These are phyloP conservation scores for Jackrogersella minutella DNA, from an alignment of 495 filamentous ascomycete species.

Conservation along the genomic window DNA sequence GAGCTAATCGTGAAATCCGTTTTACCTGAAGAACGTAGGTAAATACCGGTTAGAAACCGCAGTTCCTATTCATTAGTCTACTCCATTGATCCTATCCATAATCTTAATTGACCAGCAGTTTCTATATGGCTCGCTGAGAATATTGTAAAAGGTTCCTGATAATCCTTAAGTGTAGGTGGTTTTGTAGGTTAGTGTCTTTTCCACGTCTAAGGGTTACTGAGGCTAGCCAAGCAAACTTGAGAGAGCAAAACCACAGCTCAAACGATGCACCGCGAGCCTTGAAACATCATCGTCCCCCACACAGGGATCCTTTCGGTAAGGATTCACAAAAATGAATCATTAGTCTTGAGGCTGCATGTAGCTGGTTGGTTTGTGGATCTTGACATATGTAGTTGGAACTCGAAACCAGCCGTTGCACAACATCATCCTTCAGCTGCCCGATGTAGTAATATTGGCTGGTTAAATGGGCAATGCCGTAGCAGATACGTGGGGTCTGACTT, in stretches of 20 bases:
- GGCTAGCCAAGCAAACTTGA: constrained; percentile 5
- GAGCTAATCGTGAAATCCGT: too few relatives aligned
- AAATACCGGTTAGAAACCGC: too few relatives aligned
- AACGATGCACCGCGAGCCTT: constrained; percentile 2
- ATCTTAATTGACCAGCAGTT: too few relatives aligned
- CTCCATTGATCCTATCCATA: too few relatives aligned
- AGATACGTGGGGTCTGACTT: constrained; percentile 17
- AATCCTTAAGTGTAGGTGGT: background rate
- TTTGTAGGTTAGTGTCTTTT: background rate
- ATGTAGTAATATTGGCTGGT: constrained; percentile 25
- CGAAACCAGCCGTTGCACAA: constrained; percentile 30
- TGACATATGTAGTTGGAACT: constrained; percentile 27
- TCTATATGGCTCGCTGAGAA: background rate
- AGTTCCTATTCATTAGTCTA: too few relatives aligned
- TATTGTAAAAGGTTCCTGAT: background rate
- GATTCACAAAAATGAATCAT: constrained; percentile 13
- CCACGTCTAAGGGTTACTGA: constrained; percentile 1
- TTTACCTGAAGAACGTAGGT: too few relatives aligned
- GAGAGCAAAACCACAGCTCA: constrained; percentile 2
- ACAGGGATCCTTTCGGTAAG: constrained; percentile 21
- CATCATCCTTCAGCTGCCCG: constrained; percentile 28
- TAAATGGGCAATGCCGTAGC: constrained; percentile 27
- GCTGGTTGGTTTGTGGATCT: constrained; percentile 20
- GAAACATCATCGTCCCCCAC: background rate
- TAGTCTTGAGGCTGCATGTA: constrained; percentile 24